These are phyloP conservation scores for Trametes villosa DNA, from an alignment of 768 basidiomycete genomes.

Conservation along the genomic window DNA sequence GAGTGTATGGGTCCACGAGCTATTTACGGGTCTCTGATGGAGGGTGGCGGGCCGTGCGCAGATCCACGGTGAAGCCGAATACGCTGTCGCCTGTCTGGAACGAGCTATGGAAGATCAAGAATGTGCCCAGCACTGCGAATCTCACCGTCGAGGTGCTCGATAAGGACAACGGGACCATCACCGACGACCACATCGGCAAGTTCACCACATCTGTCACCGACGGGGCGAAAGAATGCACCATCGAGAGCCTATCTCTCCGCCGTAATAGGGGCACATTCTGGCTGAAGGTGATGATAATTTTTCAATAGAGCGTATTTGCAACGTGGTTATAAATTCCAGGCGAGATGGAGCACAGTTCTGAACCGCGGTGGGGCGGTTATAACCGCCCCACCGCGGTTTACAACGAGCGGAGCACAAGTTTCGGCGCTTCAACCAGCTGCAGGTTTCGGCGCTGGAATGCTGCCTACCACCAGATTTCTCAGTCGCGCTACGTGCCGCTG, in stretches of 20 bases:
- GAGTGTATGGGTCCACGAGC: constrained; percentile 9
- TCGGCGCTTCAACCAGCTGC: too few species aligned
- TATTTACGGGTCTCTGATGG: not conserved
- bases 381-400: too few species aligned
- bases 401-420: too few species aligned
- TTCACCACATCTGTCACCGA: constrained; percentile 55
- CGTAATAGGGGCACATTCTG: constrained; percentile 65
- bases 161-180: constrained; percentile 61
- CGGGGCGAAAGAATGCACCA: constrained; percentile 68
- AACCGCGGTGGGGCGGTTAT: too few species aligned
- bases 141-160: constrained; percentile 67
- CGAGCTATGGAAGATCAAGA: constrained; percentile 72
- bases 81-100: constrained; percentile 75
- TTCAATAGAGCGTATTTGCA: too few species aligned
- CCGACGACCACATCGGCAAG: constrained; percentile 69
- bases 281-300: constrained; percentile 75
- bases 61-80: constrained; percentile 65
- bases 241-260: constrained; percentile 56
- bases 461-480: too few species aligned
- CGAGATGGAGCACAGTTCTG: too few species aligned
- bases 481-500: too few species aligned
- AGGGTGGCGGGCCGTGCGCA: constrained; percentile 33
- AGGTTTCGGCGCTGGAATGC: too few species aligned
- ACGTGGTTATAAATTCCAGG: too few species aligned
- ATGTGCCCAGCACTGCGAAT: constrained; percentile 66